Evolutionary conservation across 2,329 filamentous ascomycete genomes (phyloP).

Genomic region (Aspergillus vadensis): DNA sequence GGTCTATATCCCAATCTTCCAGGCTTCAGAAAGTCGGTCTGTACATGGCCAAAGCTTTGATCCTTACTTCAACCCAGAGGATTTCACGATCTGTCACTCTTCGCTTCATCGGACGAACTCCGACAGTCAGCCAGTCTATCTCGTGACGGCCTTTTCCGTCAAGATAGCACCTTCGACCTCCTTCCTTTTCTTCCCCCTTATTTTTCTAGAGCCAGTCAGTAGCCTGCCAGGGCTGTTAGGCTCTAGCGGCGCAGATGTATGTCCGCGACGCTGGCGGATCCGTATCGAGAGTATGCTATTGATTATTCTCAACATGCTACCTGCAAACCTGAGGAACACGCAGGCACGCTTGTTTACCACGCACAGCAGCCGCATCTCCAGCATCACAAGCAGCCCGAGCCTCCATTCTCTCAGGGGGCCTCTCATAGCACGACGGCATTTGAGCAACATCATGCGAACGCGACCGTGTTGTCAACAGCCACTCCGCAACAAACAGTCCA

Average conservation of each 20-base stretch:
- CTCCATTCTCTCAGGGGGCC: constrained; percentile 36
- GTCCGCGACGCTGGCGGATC: constrained; percentile 71
- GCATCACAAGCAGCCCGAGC: constrained; percentile 36
- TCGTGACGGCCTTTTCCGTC: background rate
- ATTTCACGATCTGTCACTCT: background rate
- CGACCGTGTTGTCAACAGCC: constrained; percentile 35
- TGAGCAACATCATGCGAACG: constrained; percentile 45
- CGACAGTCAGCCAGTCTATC: background rate
- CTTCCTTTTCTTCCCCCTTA: background rate
- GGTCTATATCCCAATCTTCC: constrained; percentile 3
- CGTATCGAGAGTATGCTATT: constrained; percentile 77
- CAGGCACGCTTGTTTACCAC: constrained; percentile 66
- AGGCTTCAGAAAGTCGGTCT: constrained; percentile 3
- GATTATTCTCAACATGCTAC: constrained; percentile 70
- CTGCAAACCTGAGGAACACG: constrained; percentile 65
- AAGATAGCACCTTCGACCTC: constrained; percentile 3
- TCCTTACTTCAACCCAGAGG: constrained; percentile 5
- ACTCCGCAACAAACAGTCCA: constrained; percentile 33
- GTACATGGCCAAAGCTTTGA: constrained; percentile 16
- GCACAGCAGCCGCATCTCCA: constrained; percentile 45
- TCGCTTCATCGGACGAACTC: background rate
- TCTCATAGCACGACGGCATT: constrained; percentile 36
- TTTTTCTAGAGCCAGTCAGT: constrained; percentile 18
- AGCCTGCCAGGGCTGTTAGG: constrained; percentile 68
- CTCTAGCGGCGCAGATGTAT: constrained; percentile 76